Conservation (phyloP, 2,329 filamentous ascomycete species). For the Esteya vermicola region DNA sequence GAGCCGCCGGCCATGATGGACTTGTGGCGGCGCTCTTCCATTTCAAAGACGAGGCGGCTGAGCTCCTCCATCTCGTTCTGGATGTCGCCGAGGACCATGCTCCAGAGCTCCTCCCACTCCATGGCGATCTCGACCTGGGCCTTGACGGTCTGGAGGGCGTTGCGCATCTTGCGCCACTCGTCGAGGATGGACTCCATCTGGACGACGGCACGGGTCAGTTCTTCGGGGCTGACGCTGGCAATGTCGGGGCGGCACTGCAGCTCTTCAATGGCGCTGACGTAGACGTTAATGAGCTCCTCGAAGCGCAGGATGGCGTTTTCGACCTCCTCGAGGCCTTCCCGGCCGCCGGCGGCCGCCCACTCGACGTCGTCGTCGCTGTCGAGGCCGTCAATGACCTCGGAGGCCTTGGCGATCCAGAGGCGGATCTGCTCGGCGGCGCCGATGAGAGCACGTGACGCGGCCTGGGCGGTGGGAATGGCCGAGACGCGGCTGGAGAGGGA, state of each 20-base stretch:
- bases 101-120: constrained; percentile 99
- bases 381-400: constrained; percentile 73
- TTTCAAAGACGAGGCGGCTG: constrained; percentile 72
- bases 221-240: constrained; percentile 50
- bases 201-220: constrained; percentile 59
- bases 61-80: constrained; percentile 58
- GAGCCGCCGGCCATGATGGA: constrained; percentile 51
- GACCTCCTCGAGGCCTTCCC: constrained; percentile 62
- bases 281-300: constrained; percentile 80
- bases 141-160: constrained; percentile 64
- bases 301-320: constrained; percentile 69
- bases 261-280: constrained; percentile 86
- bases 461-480: constrained; percentile 69
- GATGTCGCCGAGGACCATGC: constrained; percentile 83
- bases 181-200: constrained; percentile 82
- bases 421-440: constrained; percentile 85
- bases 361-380: constrained; percentile 96
- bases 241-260: constrained; percentile 73
- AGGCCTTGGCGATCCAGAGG: constrained; percentile 86
- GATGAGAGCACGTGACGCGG: constrained; percentile 70
- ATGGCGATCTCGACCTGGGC: constrained; percentile 90
- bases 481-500: constrained; percentile 72
- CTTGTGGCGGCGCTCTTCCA: constrained; percentile 89
- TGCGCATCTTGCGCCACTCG: constrained; percentile 74
- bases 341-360: constrained; percentile 82